Percentiles rank a stretch among this genome's conserved stretches.
Conservation (phyloP, 331 rosid species). For the Arachis monticola region DNA sequence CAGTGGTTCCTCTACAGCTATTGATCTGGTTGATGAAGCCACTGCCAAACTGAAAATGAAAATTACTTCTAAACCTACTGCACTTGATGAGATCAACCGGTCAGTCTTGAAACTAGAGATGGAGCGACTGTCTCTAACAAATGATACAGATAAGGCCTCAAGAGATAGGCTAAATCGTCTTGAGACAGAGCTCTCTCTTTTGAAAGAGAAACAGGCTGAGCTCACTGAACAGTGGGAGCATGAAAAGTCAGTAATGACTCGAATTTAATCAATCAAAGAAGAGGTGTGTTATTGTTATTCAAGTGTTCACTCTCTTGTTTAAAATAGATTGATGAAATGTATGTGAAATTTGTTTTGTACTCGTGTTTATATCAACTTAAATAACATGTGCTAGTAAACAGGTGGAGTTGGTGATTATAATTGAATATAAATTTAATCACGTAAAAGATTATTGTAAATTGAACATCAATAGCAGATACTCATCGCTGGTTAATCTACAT, state of each 20-base stretch:
- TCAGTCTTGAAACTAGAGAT: constrained; percentile 86
- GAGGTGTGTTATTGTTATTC: constrained; percentile 49
- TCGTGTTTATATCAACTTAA: constrained; percentile 7
- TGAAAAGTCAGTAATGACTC: constrained; percentile 90
- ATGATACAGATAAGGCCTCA: constrained; percentile 88
- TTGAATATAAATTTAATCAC: constrained; percentile 7
- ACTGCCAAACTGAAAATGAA: constrained; percentile 96
- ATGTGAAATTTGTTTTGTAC: constrained; percentile 17
- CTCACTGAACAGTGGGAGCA: constrained; percentile 94
- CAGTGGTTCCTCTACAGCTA: constrained; percentile 56
- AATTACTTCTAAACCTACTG: constrained; percentile 91
- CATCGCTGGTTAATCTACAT: constrained; percentile 26
- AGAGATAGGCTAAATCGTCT: constrained; percentile 80
- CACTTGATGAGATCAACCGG: constrained; percentile 85
- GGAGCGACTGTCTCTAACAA: constrained; percentile 85
- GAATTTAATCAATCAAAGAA: constrained; percentile 90
- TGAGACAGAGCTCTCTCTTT: constrained; percentile 75
- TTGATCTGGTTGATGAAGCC: constrained; percentile 95
- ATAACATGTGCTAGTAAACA: not conserved
- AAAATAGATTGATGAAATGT: not conserved
- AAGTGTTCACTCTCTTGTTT: not conserved
- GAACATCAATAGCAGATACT: constrained; percentile 16
- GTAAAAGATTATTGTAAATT: not conserved
- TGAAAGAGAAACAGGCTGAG: constrained; percentile 76
- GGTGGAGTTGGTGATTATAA: constrained; percentile 29